These are phyloP conservation scores for Puccinia novopanici DNA, from an alignment of 1,284 basidiomycete genomes.

Conservation along the genomic window DNA sequence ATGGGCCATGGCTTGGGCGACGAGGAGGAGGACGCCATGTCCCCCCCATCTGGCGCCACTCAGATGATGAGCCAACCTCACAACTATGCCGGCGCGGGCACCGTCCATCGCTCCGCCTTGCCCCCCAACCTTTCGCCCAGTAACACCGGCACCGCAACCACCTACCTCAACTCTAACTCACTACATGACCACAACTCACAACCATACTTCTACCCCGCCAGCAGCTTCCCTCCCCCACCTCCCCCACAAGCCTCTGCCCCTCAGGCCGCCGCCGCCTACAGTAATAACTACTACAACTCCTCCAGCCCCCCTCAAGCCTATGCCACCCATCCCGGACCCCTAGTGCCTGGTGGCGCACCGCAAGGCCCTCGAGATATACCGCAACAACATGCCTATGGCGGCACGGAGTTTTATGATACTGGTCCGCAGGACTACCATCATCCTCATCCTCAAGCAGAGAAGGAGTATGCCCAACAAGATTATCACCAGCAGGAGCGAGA, in stretches of 20 bases:
- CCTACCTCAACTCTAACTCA: constrained; percentile 11
- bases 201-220: neutral
- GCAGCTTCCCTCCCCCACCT: neutral
- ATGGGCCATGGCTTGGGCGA: constrained; percentile 54
- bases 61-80: neutral
- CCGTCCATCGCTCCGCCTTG: neutral
- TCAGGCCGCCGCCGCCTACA: neutral
- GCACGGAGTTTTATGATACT: neutral
- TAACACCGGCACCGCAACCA: neutral
- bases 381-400: constrained; percentile 3
- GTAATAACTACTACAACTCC: neutral
- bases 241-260: neutral
- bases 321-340: neutral
- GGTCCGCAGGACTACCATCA: neutral
- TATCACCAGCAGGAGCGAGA: neutral
- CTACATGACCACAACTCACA: neutral
- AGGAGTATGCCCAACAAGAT: neutral
- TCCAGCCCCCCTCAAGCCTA: neutral
- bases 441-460: neutral
- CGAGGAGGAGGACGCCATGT: constrained; percentile 55
- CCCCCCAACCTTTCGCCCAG: constrained; percentile 5
- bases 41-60: too few relatives aligned
- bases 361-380: constrained; percentile 9
- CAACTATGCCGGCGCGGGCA: constrained; percentile 41
- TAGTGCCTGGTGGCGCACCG: neutral